Conservation (phyloP, 2,329 filamentous ascomycete species). For the Phoma herbarum region DNA sequence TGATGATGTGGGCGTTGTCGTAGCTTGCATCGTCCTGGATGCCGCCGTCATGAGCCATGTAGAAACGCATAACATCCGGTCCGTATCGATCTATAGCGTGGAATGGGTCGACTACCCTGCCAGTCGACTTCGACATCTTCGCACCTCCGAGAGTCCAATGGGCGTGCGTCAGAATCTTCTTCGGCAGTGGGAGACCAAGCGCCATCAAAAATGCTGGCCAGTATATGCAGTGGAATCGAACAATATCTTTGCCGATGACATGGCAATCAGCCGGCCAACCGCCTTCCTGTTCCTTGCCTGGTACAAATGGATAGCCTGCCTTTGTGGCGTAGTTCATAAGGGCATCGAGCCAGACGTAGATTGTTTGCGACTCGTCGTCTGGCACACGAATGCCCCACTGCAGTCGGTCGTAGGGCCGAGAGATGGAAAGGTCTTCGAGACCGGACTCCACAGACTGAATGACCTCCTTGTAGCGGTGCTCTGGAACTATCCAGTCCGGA, state of each 20-base stretch:
- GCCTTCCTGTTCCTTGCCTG: constrained; percentile 67
- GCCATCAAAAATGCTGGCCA: constrained; percentile 98
- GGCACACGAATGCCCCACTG: constrained; percentile 92
- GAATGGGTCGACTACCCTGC: constrained; percentile 95
- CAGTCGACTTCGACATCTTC: constrained; percentile 97
- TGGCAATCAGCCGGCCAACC: constrained; percentile 94
- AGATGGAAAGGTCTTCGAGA: constrained; percentile 88
- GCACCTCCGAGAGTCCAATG: constrained; percentile 93
- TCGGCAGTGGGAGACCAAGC: constrained; percentile 78
- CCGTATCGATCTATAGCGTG: constrained; percentile 90
- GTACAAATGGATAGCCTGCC: constrained; percentile 83
- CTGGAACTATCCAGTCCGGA: constrained; percentile 78
- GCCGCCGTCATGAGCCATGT: constrained; percentile 81
- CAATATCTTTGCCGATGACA: constrained; percentile 94
- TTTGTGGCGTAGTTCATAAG: constrained; percentile 93
- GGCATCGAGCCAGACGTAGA: constrained; percentile 98
- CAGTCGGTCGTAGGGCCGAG: constrained; percentile 78
- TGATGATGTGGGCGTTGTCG: constrained; percentile 77
- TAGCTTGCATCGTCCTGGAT: constrained; percentile 84
- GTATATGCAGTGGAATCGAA: constrained; percentile 94
- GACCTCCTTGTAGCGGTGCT: constrained; percentile 77
- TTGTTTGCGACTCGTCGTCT: constrained; percentile 83
- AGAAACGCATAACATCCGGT: constrained; percentile 87
- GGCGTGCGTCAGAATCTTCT: constrained; percentile 83
- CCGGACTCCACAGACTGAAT: constrained; percentile 78